Base-by-base conservation (phyloP, 805 yeast genomes). In the Cyberlindnera japonica region DNA sequence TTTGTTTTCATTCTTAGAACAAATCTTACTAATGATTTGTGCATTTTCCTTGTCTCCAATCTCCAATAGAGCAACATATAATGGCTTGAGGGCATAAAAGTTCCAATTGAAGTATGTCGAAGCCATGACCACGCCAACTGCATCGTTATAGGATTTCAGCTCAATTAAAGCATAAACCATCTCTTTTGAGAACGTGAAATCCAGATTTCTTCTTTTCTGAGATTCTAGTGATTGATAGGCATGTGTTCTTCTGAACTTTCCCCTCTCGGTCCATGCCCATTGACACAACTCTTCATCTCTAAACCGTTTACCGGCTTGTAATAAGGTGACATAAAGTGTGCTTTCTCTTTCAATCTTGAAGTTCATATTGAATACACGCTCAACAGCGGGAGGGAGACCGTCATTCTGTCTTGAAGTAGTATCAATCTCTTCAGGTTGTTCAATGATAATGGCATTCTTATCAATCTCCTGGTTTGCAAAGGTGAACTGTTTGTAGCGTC, bases 261-360 rank as follows among this genome's bases (percentile, higher is more conserved):
- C 96, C 53, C 97, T 74, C 53, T 85, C 95, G 2, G 63, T 60
- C 95, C 96, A 89, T 1, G 85, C 67, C 19, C 63, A 59, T 41
- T 77, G 78, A 4, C 89, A 90, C 55, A 83, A 75, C 0, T 66
- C 67, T 29, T 71, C 59, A 51, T 81, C 74, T 28, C 70, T 67
- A 53, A 74, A 74, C 34, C 68, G 65, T 11, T 72, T 71, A 1
- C 91, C 85, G 1, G 91, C 91, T 46, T 50, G 61, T 20, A 40
- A 53, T 42, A 32, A 36, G 9, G 41, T 55, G 7, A 43, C 44
- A 38, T 44, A 56, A 4, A 48, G 37, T 20, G 43, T 40, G 13
- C 53, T 41, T 18, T 49, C 47, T 34, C 58, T 48, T 26, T 48
- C 54, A 2, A 50, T 15, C 26, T 46, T 45, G 18, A 29, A 20